Conservation (phyloP, 1,284 basidiomycete genomes). For the Leccinum angustisporum region DNA sequence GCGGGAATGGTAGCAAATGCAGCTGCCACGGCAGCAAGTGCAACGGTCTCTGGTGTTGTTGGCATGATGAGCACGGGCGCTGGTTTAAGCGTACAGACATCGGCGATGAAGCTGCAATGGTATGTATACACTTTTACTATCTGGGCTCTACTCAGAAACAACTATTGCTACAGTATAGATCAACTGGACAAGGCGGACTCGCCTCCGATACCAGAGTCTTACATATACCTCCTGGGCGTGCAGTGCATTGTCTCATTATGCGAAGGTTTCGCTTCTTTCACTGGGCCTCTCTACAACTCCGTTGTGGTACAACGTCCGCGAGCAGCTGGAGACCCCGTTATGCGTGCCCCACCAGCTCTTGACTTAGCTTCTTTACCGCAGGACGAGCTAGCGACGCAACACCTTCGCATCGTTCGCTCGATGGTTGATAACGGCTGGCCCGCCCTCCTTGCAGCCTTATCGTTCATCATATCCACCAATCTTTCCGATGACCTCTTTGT, state of each 20-base stretch:
- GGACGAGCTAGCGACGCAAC: slow-evolving; percentile 53
- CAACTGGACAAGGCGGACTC: slow-evolving; percentile 96
- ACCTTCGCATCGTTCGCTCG: slow-evolving; percentile 62
- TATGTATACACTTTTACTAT: slow-evolving; percentile 36
- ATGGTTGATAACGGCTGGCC: slow-evolving; percentile 92
- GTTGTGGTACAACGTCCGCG: slow-evolving; percentile 67
- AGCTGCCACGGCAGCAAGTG: slow-evolving; percentile 79
- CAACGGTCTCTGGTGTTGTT: slow-evolving; percentile 72
- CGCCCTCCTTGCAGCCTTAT: slow-evolving; percentile 83
- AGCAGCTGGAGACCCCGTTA: no score
- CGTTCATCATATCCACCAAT: no score
- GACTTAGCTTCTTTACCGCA: slow-evolving; percentile 60
- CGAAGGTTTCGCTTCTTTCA: slow-evolving; percentile 80
- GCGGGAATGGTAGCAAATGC: slow-evolving; percentile 83
- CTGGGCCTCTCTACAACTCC: slow-evolving; percentile 67
- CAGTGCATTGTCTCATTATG: slow-evolving; percentile 88
- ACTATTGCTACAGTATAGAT: slow-evolving; percentile 68
- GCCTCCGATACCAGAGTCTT: slow-evolving; percentile 88
- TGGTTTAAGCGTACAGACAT: slow-evolving; percentile 69
- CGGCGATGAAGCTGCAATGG: slow-evolving; percentile 86
- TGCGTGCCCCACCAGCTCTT: slow-evolving; percentile 68
- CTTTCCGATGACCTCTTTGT: slow-evolving; percentile 87
- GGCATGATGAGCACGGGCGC: slow-evolving; percentile 66
- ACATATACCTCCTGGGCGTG: slow-evolving; percentile 87
- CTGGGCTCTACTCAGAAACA: neutral